Base-by-base conservation (phyloP, 2,329 filamentous ascomycete species). In the Claviceps digitariae region DNA sequence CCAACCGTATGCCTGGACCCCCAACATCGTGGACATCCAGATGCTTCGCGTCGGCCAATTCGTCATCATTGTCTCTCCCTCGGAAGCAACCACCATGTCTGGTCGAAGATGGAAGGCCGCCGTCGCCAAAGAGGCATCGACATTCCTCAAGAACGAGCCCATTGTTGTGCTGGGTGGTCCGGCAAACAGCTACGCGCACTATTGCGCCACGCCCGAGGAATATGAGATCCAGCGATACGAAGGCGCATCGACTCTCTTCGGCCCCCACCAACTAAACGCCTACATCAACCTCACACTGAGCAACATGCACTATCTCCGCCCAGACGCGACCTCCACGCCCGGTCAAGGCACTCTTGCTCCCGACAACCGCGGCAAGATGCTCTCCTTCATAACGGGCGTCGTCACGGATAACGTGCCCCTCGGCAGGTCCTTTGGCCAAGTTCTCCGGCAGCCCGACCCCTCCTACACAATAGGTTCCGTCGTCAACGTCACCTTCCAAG, bases 81-180 rank as follows among this genome's bases (percentile, higher is more conserved):
- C 89, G 31, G 91, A 96, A 68, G 89, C 87, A 1, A 93, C 87
- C 0, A 96, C 90, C 4, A 97, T 96, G 91, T 81, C 87, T 1
- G 90, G 90, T 0, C 79, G 90, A 23, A 81, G 91, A 27, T 96
- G 91, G 90, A 87, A 84, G 63, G 75, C 80, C 34, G 83, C 87
- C 1, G 75, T 94, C 17, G 69, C 74, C 20, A 48, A 59, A 46
- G 74, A 75, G n/a, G 76, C 79, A 8, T 68, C 72, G 1, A 59
- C 71, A 0, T 74, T 78, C 10, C 61, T 75, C 1, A 66, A 76
- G 5, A 69, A 73, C 0, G 69, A 78, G 1, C 85, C 87, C 0
- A 64, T 88, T n/a, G 88, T 94, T 3, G 86, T 95, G 1, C 74
- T 96, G 1, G 89, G 90, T 27, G 90, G 87, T 0, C 90, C 91